Base-by-base conservation (phyloP, 177 flowering plant species). In the Tripterygium wilfordii region DNA sequence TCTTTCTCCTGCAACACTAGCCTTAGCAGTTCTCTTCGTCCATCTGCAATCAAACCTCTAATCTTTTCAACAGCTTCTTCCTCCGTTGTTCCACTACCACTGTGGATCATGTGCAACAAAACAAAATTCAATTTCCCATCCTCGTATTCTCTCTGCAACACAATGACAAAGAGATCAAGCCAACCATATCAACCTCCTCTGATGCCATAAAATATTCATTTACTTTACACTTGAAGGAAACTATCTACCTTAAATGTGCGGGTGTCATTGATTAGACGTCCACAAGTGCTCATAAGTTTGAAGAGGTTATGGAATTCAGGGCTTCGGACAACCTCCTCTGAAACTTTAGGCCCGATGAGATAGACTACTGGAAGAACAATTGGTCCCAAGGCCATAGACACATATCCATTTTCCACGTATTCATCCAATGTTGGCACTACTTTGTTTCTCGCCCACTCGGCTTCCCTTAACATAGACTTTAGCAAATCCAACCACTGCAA, bases 401-500 rank as follows among this genome's bases (percentile, higher is more conserved):
- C 9, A 19, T n/a, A 36, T 36, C 19, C 39, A 36, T n/a, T 36
- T 36, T 3, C 19, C 19, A 36, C 16, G 9, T n/a, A 36, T 16
- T 36, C 39, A n/a, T 36, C 19, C 39, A 36, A n/a, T n/a, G 39
- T 36, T 36, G 39, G 39, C 8, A 9, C 3, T 15, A 16, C 4
- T 15, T n/a, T 36, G 1, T 16, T 9, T 13, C 19, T n/a, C 4
- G 19, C 39, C 39, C 39, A 36, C 39, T 36, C 19, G 3, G 39
- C 39, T 9, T 36, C 39, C 16, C 19, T n/a, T 9, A 36, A 2
- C 39, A 36, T 36, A 2, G 39, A 36, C 19, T 36, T n/a, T 4
- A n/a, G 39, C 39, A 36, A n/a, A 36, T 36, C 39, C n/a, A n/a
- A 5, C 39, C 39, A 36, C 39, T 36, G 39, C 39, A n/a, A 36